Evolutionary conservation across 2,329 filamentous ascomycete species (phyloP).

Genomic region (Leptographium flavum): DNA sequence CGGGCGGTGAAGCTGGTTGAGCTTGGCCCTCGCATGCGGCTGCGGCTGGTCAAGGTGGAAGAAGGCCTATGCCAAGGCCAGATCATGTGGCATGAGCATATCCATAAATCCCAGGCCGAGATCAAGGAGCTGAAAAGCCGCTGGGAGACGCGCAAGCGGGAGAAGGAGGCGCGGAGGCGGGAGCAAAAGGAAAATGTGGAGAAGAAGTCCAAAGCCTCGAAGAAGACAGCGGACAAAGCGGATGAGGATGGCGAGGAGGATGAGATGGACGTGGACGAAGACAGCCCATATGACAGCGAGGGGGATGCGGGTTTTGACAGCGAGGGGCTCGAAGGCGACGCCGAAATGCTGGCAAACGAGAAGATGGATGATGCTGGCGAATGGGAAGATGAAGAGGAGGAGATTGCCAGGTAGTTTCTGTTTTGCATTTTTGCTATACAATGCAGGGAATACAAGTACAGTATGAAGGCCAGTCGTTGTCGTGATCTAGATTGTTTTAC

Average conservation of each 20-base stretch:
- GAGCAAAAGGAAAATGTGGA: constrained; percentile 85
- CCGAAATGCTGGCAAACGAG: constrained; percentile 33
- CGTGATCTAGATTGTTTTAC: too few relatives aligned
- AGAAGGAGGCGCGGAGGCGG: constrained; percentile 70
- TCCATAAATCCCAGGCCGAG: constrained; percentile 71
- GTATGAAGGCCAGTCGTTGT: too few relatives aligned
- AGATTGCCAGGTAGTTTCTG: constrained; percentile 13
- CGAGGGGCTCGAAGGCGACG: constrained; percentile 34
- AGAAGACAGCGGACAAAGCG: constrained; percentile 19
- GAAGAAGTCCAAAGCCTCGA: constrained; percentile 36
- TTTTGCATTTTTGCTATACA: too few relatives aligned
- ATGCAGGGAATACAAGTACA: too few relatives aligned
- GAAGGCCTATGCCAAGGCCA: constrained; percentile 83
- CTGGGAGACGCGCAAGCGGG: constrained; percentile 64
- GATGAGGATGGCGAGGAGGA: constrained; percentile 24
- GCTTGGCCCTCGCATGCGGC: constrained; percentile 75
- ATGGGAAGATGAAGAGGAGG: constrained; percentile 36
- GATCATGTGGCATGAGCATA: constrained; percentile 94
- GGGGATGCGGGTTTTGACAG: constrained; percentile 36
- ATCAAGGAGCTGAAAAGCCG: constrained; percentile 63
- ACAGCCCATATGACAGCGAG: constrained; percentile 26
- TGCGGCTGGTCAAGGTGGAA: constrained; percentile 89
- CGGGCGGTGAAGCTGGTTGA: constrained; percentile 86
- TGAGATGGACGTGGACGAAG: constrained; percentile 21
- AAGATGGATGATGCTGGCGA: constrained; percentile 34